phyloP scores from a whole-genome alignment of 305 asterid species.

The Fraxinus xanthoxyloides region DNA sequence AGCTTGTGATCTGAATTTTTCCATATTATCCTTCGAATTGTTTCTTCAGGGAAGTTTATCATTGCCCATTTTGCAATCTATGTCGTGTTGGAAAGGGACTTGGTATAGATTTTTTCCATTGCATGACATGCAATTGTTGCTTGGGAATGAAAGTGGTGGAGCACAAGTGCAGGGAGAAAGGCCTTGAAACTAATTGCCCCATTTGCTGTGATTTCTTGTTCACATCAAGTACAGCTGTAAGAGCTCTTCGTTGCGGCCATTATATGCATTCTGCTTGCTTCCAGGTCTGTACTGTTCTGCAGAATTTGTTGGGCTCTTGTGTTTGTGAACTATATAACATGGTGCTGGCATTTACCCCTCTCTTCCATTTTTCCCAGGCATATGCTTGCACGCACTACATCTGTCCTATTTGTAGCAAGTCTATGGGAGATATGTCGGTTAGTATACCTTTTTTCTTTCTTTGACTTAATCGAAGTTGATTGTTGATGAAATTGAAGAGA shows the following conservation, averaged over 20 bases:
- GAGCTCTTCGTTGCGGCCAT: slow-evolving; percentile 98
- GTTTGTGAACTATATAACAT: background rate
- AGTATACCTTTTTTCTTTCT: slow-evolving; percentile 27
- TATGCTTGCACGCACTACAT: slow-evolving; percentile 90
- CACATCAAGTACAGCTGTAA: slow-evolving; percentile 87
- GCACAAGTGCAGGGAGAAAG: slow-evolving; percentile 95
- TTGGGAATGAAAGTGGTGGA: slow-evolving; percentile 68
- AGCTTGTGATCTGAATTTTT: slow-evolving; percentile 2
- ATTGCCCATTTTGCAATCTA: slow-evolving; percentile 95
- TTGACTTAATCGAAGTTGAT: background rate
- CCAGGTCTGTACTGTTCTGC: slow-evolving; percentile 55
- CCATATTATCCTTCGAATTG: slow-evolving; percentile 4
- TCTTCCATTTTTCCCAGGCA: slow-evolving; percentile 55
- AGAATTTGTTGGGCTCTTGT: background rate
- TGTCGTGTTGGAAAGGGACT: slow-evolving; percentile 96
- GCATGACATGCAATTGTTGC: slow-evolving; percentile 99
- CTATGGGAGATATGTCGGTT: slow-evolving; percentile 99
- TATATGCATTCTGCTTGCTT: slow-evolving; percentile 99
- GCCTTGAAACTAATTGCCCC: slow-evolving; percentile 96
- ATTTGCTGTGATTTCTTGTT: slow-evolving; percentile 91
- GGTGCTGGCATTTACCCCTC: slow-evolving; percentile 1
- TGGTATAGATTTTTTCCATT: slow-evolving; percentile 87
- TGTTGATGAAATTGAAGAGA: background rate
- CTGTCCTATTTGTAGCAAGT: slow-evolving; percentile 98
- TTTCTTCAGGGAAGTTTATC: slow-evolving; percentile 77